A percentile compares a stretch with the other conserved stretches of the same genome.
These are phyloP conservation scores for Exophiala spinifera DNA, from an alignment of 2,329 filamentous ascomycete genomes.

Conservation along the genomic window DNA sequence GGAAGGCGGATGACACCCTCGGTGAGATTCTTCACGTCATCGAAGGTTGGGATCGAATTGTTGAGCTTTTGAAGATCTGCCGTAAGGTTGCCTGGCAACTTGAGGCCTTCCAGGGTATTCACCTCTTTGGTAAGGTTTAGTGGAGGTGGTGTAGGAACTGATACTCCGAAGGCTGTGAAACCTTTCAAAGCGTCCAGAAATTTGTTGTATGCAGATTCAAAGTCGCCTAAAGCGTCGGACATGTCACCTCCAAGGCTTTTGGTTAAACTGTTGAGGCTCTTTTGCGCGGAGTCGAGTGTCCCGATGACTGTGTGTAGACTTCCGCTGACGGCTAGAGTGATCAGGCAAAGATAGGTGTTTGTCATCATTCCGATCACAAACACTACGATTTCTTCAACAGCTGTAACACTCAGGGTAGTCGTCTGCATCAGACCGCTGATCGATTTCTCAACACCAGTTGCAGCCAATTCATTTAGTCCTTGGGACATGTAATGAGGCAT, in stretches of 20 bases:
- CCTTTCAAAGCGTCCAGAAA: slow-evolving; percentile 56
- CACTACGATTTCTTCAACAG: slow-evolving; percentile 79
- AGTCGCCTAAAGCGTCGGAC: slow-evolving; percentile 38
- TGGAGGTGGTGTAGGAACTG: slow-evolving; percentile 44
- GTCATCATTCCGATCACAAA: slow-evolving; percentile 92
- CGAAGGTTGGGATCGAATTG: slow-evolving; percentile 75
- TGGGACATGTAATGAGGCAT: slow-evolving; percentile 93
- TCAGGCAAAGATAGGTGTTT: slow-evolving; percentile 84
- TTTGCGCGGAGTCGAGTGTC: slow-evolving; percentile 58
- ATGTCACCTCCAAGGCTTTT: slow-evolving; percentile 47
- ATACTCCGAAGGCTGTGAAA: slow-evolving; percentile 36
- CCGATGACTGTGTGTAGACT: slow-evolving; percentile 68
- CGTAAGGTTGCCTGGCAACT: slow-evolving; percentile 67
- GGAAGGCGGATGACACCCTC: slow-evolving; percentile 70
- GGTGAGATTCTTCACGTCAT: slow-evolving; percentile 78
- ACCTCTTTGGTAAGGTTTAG: slow-evolving; percentile 67
- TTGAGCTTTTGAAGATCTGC: slow-evolving; percentile 70
- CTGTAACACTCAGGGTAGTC: slow-evolving; percentile 74
- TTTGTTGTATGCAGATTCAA: slow-evolving; percentile 56
- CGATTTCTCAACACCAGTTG: slow-evolving; percentile 73
- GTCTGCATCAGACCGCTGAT: slow-evolving; percentile 76
- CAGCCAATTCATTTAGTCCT: slow-evolving; percentile 83
- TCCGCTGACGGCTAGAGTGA: slow-evolving; percentile 76
- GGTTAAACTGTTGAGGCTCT: slow-evolving; percentile 58
- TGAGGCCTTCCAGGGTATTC: slow-evolving; percentile 64